Base-by-base conservation (phyloP, 164 flowering plant genomes). In the Vitis labrusca region DNA sequence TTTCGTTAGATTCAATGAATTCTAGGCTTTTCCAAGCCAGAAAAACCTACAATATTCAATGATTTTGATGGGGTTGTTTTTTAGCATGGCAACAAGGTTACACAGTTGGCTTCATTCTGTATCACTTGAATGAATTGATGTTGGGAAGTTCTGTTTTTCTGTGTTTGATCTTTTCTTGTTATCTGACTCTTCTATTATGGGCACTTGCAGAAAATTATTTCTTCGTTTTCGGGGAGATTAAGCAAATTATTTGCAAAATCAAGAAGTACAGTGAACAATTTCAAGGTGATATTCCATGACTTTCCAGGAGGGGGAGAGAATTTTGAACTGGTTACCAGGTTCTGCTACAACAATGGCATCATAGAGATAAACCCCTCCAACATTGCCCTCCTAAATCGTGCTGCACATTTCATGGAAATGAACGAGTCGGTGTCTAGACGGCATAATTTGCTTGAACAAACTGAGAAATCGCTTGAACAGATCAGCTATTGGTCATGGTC, bases 341-440 rank as follows among this genome's bases (percentile, higher is more conserved):
- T 87, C 74, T 89, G 91, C 72, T 88, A 88, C 81, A 75, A 74
- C 63, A 79, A 72, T 60, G 94, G 91, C 17, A 69, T 27, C 15
- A 68, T 74, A 30, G 73, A 76, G 15, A 74, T 89, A 71, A 80
- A 49, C 64, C 85, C 88, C 12, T 74, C 76, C 27, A 89, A 86
- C 64, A 47, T 81, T 62, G 64, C 68, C 13, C 48, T 66, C 17
- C 76, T 88, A 30, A 59, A 76, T 68, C 79, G 71, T 66, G 83
- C 81, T 47, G 87, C 94, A 16, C 59, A 74, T 64, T 87, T 69
- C 76, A 85, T 89, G 93, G 93, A 87, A 62, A 87, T 87, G 87
- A 75, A 75, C 51, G 63, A 69, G 2, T 73, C 82, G 2, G 70
- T 80, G 9, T 67, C 77, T 54, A 80, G 77, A 62, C 15, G 15